A percentile compares a stretch with the other conserved stretches of the same genome.
phyloP scores from a whole-genome alignment of 2,329 filamentous ascomycete species.

The Rosellinia necatrix region DNA sequence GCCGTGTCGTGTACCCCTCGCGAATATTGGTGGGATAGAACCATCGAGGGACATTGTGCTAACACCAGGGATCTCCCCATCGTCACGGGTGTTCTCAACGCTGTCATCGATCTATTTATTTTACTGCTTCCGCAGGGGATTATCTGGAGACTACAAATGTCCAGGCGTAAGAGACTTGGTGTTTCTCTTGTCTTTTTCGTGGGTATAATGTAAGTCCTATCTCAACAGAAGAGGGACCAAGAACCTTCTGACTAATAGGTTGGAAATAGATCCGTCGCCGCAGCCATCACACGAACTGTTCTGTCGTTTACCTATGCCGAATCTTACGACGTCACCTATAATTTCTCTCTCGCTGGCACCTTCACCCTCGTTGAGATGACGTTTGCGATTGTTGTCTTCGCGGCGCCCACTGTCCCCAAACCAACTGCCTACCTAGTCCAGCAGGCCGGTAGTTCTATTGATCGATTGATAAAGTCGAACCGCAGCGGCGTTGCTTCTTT shows the following conservation, averaged over 20 bases:
- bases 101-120: constrained; percentile 10
- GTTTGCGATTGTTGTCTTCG: constrained; percentile 8
- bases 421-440: constrained; percentile 3
- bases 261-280: constrained; percentile 4
- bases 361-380: constrained; percentile 8
- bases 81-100: constrained; percentile 9
- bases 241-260: neutral
- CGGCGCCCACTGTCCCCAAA: constrained; percentile 12
- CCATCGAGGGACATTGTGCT: constrained; percentile 8
- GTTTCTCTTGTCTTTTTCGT: constrained; percentile 7
- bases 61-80: constrained; percentile 12
- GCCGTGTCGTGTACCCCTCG: constrained; percentile 8
- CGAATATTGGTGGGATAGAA: constrained; percentile 15
- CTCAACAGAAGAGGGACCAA: neutral
- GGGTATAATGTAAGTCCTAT: neutral
- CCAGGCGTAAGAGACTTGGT: neutral
- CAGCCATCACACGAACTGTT: constrained; percentile 12
- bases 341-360: constrained; percentile 12
- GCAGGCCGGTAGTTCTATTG: constrained; percentile 10
- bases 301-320: constrained; percentile 9
- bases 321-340: constrained; percentile 4
- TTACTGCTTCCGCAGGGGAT: constrained; percentile 7
- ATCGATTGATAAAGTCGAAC: constrained; percentile 1
- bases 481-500: neutral
- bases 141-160: constrained; percentile 13